These are phyloP conservation scores for Hypoxylon sp. DNA, from an alignment of 2,329 filamentous ascomycete species.

Conservation along the genomic window DNA sequence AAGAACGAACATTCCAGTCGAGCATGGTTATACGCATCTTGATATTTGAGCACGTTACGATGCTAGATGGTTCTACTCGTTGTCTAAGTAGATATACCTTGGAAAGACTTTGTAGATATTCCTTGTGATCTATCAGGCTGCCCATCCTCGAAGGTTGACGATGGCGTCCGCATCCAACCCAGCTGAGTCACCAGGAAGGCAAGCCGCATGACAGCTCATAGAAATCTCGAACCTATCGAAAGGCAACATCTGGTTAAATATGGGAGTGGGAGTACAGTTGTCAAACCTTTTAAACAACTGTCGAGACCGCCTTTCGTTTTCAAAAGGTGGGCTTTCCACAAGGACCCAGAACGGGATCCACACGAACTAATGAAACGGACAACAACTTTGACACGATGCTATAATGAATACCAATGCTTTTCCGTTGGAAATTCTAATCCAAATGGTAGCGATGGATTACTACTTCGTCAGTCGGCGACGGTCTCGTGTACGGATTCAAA, in stretches of 20 bases:
- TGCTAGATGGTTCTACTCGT: neutral
- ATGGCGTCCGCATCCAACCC: neutral
- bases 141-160: neutral
- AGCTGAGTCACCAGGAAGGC: neutral
- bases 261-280: neutral
- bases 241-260: neutral
- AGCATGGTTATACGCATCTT: neutral
- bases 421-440: neutral
- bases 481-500: too few relatives aligned
- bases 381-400: neutral
- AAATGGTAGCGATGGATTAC: too few relatives aligned
- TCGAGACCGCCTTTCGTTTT: neutral
- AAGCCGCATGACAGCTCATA: neutral
- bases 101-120: neutral
- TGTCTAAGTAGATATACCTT: neutral
- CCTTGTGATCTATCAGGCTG: neutral
- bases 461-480: too few relatives aligned
- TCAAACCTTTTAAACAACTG: neutral
- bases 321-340: neutral
- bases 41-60: neutral
- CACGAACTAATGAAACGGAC: neutral
- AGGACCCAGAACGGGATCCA: constrained; percentile 1
- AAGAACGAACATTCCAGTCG: neutral
- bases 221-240: neutral
- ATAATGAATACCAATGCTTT: neutral